Percentiles rank a stretch among this genome's conserved stretches.
phyloP scores from a whole-genome alignment of 441 rosid genomes.

The Mallotus repandus region DNA sequence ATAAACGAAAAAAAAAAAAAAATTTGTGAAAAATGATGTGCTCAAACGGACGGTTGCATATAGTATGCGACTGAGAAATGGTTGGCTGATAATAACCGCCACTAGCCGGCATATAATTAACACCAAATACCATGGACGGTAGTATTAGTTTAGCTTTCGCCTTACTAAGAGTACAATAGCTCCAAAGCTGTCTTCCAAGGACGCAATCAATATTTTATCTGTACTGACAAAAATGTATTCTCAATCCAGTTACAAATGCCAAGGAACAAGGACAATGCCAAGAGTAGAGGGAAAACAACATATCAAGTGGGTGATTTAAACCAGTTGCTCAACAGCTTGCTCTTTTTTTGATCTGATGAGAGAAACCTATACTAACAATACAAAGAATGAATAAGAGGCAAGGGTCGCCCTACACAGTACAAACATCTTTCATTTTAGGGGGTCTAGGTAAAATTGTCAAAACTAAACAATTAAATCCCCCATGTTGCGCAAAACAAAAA shows the following conservation, averaged over 20 bases:
- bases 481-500: constrained; percentile 15
- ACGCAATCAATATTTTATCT: neutral
- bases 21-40: too few relatives aligned
- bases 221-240: neutral
- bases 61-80: too few relatives aligned
- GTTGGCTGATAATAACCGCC: too few relatives aligned
- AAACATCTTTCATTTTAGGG: constrained; percentile 19
- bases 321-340: neutral
- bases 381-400: constrained; percentile 8
- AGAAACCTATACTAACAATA: neutral
- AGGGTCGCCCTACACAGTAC: constrained; percentile 1
- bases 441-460: neutral
- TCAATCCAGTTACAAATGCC: neutral
- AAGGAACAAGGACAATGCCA: neutral
- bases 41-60: too few relatives aligned
- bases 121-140: too few relatives aligned
- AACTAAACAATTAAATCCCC: constrained; percentile 6
- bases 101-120: too few relatives aligned
- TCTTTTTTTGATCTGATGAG: neutral
- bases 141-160: too few relatives aligned
- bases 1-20: too few relatives aligned
- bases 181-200: neutral
- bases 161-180: too few relatives aligned
- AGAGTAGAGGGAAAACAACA: neutral
- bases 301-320: neutral